Evolutionary conservation across 495 filamentous ascomycete species (phyloP).

Genomic region (Neurospora sp.): DNA sequence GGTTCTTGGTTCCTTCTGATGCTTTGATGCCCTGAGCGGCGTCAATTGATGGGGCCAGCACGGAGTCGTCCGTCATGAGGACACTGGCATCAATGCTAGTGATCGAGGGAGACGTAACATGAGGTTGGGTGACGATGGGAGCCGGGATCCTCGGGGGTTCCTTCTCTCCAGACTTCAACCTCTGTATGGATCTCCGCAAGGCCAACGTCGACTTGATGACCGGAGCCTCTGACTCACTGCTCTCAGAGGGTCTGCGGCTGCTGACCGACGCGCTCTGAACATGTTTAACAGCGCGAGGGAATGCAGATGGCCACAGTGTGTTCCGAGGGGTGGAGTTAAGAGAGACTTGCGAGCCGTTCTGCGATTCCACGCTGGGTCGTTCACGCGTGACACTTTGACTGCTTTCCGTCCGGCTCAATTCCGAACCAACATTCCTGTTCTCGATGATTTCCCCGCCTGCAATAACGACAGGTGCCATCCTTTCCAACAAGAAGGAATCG

Average conservation of each 20-base stretch:
- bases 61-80: conserved; percentile 39
- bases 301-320: conserved; percentile 41
- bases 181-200: conserved; percentile 41
- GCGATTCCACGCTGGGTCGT: conserved; percentile 42
- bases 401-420: conserved; percentile 52
- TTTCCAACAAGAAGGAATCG: conserved; percentile 52
- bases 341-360: conserved; percentile 29
- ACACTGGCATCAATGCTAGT: conserved; percentile 41
- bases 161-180: conserved; percentile 29
- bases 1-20: neutral
- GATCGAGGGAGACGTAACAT: conserved; percentile 32
- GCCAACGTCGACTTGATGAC: conserved; percentile 37
- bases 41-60: conserved; percentile 18
- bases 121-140: conserved; percentile 27
- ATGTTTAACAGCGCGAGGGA: conserved; percentile 22
- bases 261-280: conserved; percentile 12
- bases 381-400: conserved; percentile 44
- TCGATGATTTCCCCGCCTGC: conserved; percentile 59
- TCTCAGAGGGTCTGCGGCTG: conserved; percentile 36
- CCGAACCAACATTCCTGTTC: conserved; percentile 42
- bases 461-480: conserved; percentile 81
- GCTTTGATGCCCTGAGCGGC: conserved; percentile 8
- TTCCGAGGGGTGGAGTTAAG: conserved; percentile 28
- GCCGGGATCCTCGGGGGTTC: conserved; percentile 30
- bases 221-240: conserved; percentile 38